phyloP scores from a whole-genome alignment of 495 filamentous ascomycete species.

The Neurospora sp. region DNA sequence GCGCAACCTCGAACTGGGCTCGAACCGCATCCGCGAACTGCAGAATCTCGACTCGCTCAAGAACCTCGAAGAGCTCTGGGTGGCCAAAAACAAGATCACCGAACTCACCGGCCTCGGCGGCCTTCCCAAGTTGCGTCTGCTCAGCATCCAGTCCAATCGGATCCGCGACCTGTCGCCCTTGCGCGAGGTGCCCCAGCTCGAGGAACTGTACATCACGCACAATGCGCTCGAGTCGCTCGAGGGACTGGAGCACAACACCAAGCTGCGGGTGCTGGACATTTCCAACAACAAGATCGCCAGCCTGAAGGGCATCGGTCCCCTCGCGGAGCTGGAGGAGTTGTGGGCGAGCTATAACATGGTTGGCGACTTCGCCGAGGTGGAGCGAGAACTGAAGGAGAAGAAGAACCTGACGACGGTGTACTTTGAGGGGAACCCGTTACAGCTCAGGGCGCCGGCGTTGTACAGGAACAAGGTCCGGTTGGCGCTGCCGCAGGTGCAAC shows the following conservation, averaged over 20 bases:
- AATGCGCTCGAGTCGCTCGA: constrained; percentile 74
- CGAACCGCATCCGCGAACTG: constrained; percentile 84
- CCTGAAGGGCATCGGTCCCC: constrained; percentile 57
- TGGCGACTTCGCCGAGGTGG: constrained; percentile 69
- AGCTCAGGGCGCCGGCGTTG: constrained; percentile 58
- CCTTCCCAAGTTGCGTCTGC: constrained; percentile 71
- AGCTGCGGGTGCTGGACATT: constrained; percentile 75
- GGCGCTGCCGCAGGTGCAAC: constrained; percentile 72
- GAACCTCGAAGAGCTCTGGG: constrained; percentile 78
- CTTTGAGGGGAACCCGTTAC: constrained; percentile 92
- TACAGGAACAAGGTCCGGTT: constrained; percentile 91
- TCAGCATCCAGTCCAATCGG: constrained; percentile 96
- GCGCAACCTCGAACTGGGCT: constrained; percentile 78
- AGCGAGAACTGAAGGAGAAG: constrained; percentile 68
- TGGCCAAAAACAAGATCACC: constrained; percentile 96
- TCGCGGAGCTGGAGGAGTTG: constrained; percentile 72
- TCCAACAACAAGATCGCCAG: constrained; percentile 78
- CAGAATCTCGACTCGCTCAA: constrained; percentile 72
- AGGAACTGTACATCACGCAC: constrained; percentile 97
- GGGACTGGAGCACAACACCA: constrained; percentile 59
- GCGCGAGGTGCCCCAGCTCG: constrained; percentile 59
- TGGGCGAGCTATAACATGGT: constrained; percentile 92
- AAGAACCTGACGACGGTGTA: constrained; percentile 82
- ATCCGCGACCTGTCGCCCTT: constrained; percentile 73
- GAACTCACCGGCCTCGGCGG: constrained; percentile 63